These are phyloP conservation scores for Sutorius australiensis DNA, from an alignment of 768 basidiomycete genomes.

Conservation along the genomic window DNA sequence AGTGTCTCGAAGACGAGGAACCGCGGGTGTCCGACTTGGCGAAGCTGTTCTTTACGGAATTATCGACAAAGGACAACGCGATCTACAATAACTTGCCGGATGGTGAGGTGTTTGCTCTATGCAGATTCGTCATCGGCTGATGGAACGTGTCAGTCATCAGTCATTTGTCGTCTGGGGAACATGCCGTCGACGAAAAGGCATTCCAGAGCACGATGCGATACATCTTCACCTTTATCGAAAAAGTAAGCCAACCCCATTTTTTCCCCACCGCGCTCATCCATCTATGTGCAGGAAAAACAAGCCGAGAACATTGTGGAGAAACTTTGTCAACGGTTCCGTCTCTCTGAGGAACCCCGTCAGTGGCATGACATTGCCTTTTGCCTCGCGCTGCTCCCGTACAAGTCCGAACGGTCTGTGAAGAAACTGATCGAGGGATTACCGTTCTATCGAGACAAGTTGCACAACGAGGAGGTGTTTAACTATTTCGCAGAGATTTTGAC, in stretches of 20 bases:
- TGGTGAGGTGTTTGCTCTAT: conserved; percentile 43
- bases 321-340: conserved; percentile 91
- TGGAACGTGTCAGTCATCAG: conserved; percentile 67
- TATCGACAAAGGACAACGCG: conserved; percentile 97
- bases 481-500: conserved; percentile 86
- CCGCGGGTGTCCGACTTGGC: conserved; percentile 86
- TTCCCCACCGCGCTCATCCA: background rate
- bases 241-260: conserved; percentile 45
- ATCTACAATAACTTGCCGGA: conserved; percentile 99
- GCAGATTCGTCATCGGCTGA: background rate
- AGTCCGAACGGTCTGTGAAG: conserved; percentile 94
- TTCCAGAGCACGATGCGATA: conserved; percentile 94
- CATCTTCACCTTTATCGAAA: conserved; percentile 96
- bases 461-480: conserved; percentile 77
- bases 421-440: conserved; percentile 91
- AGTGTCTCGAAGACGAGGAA: conserved; percentile 92
- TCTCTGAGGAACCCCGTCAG: conserved; percentile 84
- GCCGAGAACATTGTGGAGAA: conserved; percentile 97
- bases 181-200: conserved; percentile 86
- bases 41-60: conserved; percentile 95
- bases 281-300: conserved; percentile 78
- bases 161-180: conserved; percentile 85
- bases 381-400: conserved; percentile 91
- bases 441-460: conserved; percentile 94
- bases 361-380: conserved; percentile 99